Conservation (phyloP, 306 rosid species). For the Herpetospermum pedunculosum region DNA sequence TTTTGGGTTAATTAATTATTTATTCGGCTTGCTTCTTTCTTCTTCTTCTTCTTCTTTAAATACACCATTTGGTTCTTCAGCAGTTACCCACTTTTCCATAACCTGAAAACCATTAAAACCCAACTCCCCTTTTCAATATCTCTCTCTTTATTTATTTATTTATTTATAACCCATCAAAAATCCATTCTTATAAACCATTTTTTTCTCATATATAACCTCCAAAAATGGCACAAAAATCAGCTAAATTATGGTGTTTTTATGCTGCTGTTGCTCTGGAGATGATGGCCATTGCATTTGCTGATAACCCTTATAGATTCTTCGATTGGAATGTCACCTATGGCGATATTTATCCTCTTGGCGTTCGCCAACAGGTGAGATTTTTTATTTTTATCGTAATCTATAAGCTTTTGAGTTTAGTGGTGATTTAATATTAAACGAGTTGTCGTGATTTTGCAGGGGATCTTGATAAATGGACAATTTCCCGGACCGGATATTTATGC, state of each 20-base stretch:
- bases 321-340: slow-evolving; percentile 74
- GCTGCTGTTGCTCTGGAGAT: slow-evolving; percentile 13
- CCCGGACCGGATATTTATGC: slow-evolving; percentile 75
- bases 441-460: slow-evolving; percentile 31
- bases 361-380: slow-evolving; percentile 45
- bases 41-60: neutral
- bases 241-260: neutral
- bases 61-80: neutral
- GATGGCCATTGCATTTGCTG: slow-evolving; percentile 19
- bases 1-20: too few species aligned
- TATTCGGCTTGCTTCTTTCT: too few species aligned
- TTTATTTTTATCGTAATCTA: neutral
- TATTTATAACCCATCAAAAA: too few species aligned
- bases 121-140: neutral
- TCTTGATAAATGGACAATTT: slow-evolving; percentile 75
- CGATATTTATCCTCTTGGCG: slow-evolving; percentile 60
- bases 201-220: too few species aligned
- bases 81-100: neutral
- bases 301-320: slow-evolving; percentile 62
- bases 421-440: neutral
- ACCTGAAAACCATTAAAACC: neutral
- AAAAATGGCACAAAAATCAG: neutral
- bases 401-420: neutral
- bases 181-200: too few species aligned
- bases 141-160: too few species aligned